Percentiles rank a stretch among this genome's conserved stretches.
phyloP scores from a whole-genome alignment of 78 protist genomes.

The Dictyostelium firmibasis region DNA sequence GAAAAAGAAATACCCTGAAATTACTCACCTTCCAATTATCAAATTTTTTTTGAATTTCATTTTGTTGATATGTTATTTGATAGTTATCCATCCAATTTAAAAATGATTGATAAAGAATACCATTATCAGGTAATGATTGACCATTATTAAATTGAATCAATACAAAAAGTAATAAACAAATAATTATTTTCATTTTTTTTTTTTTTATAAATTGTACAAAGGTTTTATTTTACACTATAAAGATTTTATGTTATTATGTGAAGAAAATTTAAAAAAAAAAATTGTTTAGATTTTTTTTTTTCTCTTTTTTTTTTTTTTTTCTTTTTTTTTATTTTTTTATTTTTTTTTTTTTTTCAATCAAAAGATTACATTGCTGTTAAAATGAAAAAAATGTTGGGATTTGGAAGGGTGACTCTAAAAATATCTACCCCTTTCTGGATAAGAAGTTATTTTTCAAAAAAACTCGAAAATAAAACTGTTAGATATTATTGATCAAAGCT shows the following conservation, averaged over 20 bases:
- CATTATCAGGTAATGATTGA: conserved; percentile 2
- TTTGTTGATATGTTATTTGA: background rate
- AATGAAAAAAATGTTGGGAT: background rate
- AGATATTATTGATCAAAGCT: background rate
- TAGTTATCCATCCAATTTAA: conserved; percentile 38
- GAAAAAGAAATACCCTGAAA: background rate
- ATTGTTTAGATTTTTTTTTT: background rate
- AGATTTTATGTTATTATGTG: too few species aligned
- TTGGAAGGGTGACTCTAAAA: background rate
- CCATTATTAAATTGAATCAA: background rate
- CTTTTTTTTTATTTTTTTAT: background rate
- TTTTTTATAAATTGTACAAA: background rate
- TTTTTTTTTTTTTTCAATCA: background rate
- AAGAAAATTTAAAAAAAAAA: background rate
- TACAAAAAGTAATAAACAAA: background rate
- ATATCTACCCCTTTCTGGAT: background rate
- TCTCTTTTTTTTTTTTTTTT: background rate
- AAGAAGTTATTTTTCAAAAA: background rate
- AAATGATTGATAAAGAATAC: conserved; percentile 1
- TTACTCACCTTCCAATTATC: conserved; percentile 29
- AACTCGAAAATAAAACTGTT: background rate
- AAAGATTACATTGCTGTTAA: background rate
- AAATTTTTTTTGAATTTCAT: conserved; percentile 1
- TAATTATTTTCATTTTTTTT: background rate
- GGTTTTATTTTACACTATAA: too few species aligned